phyloP scores from a whole-genome alignment of 140 eudicot genomes.

The Bidens hawaiensis region DNA sequence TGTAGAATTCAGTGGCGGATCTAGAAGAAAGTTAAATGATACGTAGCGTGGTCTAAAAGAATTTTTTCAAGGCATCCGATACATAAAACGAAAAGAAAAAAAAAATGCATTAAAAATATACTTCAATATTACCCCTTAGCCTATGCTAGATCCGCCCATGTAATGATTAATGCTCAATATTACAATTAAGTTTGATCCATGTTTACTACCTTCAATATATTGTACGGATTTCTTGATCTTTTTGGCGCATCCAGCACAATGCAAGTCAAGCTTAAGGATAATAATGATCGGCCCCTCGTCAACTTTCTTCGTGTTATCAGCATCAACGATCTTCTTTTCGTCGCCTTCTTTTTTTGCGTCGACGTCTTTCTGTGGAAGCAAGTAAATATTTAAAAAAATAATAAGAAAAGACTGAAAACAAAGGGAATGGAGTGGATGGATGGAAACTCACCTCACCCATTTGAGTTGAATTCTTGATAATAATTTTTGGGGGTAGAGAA shows the following conservation, averaged over 20 bases:
- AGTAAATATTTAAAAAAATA: not conserved
- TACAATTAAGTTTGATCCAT: not conserved
- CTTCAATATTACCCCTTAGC: too few relatives aligned
- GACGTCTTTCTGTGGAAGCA: slow-evolving; percentile 24
- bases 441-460: slow-evolving; percentile 36
- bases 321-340: slow-evolving; percentile 24
- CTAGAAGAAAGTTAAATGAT: too few relatives aligned
- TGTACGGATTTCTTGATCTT: slow-evolving; percentile 45
- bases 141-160: too few relatives aligned
- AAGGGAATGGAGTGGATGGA: slow-evolving; percentile 7
- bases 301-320: slow-evolving; percentile 13
- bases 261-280: slow-evolving; percentile 53
- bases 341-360: slow-evolving; percentile 13
- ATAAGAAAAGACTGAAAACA: not conserved
- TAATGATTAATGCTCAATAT: too few relatives aligned
- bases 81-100: too few relatives aligned
- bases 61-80: too few relatives aligned
- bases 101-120: too few relatives aligned
- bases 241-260: slow-evolving; percentile 69
- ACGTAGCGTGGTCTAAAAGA: too few relatives aligned
- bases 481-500: slow-evolving; percentile 10
- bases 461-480: not conserved
- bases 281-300: slow-evolving; percentile 29
- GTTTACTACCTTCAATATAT: slow-evolving; percentile 30
- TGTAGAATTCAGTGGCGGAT: too few relatives aligned